phyloP scores from a whole-genome alignment of 2,329 filamentous ascomycete genomes.

The Talaromyces piceae region DNA sequence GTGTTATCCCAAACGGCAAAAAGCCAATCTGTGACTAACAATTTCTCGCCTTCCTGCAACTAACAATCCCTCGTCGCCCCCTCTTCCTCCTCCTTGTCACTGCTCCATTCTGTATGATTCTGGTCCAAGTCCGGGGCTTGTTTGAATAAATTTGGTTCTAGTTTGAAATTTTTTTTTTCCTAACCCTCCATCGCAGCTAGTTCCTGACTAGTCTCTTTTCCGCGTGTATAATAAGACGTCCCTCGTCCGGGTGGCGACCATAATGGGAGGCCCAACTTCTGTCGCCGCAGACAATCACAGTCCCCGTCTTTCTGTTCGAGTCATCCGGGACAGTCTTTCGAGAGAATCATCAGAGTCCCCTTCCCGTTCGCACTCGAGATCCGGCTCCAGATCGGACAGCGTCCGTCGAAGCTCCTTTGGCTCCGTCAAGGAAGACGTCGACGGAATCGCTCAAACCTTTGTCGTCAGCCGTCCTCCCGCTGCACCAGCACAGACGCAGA shows the following conservation, averaged over 20 bases:
- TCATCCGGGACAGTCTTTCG: background rate
- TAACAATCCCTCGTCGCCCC: conserved; percentile 4
- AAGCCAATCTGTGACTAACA: conserved; percentile 15
- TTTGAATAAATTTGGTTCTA: background rate
- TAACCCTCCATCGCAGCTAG: background rate
- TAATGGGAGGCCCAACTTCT: background rate
- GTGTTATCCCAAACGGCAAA: conserved; percentile 8
- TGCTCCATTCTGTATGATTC: background rate
- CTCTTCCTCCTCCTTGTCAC: conserved; percentile 2
- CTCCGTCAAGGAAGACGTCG: conserved; percentile 37
- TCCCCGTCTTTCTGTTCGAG: background rate
- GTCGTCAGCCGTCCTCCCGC: conserved; percentile 31
- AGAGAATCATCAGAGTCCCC: conserved; percentile 9
- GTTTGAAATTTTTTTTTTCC: background rate
- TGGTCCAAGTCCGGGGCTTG: conserved; percentile 3
- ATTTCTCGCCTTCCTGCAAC: conserved; percentile 7
- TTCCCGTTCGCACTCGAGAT: conserved; percentile 27
- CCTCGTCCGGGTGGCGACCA: background rate
- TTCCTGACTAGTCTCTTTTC: background rate
- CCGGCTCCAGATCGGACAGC: conserved; percentile 24
- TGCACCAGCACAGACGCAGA: conserved; percentile 22
- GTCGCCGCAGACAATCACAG: background rate
- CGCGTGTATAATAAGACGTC: background rate
- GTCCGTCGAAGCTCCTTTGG: conserved; percentile 35
- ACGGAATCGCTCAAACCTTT: conserved; percentile 39